Conservation (phyloP, 805 yeast genomes). For the Lipomyces lipofer region DNA sequence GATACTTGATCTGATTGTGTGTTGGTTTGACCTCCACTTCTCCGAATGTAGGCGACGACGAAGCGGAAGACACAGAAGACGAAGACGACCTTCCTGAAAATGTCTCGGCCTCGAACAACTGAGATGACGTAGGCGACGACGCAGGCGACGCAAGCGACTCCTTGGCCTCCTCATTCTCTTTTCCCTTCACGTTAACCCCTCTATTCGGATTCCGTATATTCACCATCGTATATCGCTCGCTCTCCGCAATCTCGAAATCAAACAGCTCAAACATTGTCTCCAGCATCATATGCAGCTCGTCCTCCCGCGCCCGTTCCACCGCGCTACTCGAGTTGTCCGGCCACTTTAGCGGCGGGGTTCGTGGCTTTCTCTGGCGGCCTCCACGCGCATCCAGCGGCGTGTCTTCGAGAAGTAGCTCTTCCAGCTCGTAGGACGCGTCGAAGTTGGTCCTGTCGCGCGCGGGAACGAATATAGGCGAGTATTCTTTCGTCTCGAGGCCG, state of each 20-base stretch:
- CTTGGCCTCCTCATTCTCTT: not conserved
- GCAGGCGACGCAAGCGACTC: not conserved
- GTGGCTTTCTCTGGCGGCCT: not conserved
- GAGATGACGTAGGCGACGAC: not conserved
- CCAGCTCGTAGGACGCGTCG: conserved; percentile 22
- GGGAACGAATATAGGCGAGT: conserved; percentile 24
- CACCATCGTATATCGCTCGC: no score
- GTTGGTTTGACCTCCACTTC: no score
- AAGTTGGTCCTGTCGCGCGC: conserved; percentile 11
- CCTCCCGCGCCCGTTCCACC: conserved; percentile 2
- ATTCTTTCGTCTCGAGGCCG: conserved; percentile 17
- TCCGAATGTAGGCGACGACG: no score
- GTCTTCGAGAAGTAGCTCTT: conserved; percentile 24
- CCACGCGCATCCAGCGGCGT: conserved; percentile 3
- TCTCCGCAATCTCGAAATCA: conserved; percentile 8
- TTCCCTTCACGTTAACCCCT: no score
- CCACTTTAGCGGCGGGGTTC: not conserved
- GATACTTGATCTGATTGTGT: no score
- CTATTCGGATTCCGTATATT: no score
- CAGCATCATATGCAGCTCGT: conserved; percentile 2
- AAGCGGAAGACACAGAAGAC: not conserved
- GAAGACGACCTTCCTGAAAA: not conserved
- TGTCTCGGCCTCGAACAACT: not conserved
- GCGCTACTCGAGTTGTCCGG: not conserved
- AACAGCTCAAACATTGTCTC: conserved; percentile 11